A percentile compares a stretch with the other conserved stretches of the same genome.
These are phyloP conservation scores for Auxenochlorella pyrenoidosa DNA, from an alignment of 139 green algal genomes.

Conservation along the genomic window DNA sequence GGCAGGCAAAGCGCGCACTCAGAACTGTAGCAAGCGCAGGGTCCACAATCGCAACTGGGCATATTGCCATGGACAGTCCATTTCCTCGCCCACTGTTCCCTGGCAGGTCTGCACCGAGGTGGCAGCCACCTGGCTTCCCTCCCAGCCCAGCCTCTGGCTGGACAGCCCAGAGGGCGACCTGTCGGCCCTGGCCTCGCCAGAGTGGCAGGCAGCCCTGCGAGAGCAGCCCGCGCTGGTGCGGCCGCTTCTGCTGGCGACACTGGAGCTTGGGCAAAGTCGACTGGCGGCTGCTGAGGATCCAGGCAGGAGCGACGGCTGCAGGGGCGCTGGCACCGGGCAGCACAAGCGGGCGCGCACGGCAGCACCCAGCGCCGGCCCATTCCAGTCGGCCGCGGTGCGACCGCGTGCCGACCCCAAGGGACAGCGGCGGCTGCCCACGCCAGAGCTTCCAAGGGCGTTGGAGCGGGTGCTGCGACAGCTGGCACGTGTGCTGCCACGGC, in stretches of 20 bases:
- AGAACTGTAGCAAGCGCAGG: too few relatives aligned
- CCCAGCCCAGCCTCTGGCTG: background rate
- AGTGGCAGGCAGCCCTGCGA: background rate
- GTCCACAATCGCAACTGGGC: too few relatives aligned
- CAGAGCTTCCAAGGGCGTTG: background rate
- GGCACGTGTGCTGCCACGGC: background rate
- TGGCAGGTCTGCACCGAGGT: constrained; percentile 22
- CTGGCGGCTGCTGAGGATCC: background rate
- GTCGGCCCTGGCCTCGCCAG: background rate
- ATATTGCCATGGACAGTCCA: background rate
- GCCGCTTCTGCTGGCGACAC: background rate
- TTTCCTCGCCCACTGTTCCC: background rate
- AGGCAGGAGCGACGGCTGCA: background rate
- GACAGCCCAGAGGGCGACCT: constrained; percentile 3
- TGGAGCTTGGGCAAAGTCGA: background rate
- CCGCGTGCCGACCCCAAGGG: background rate
- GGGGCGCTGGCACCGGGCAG: background rate
- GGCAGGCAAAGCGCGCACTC: too few relatives aligned
- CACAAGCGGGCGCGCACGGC: background rate
- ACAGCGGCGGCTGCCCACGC: background rate
- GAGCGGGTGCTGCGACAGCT: background rate
- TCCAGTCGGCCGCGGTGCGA: background rate
- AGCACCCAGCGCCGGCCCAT: background rate
- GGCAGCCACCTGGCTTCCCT: background rate
- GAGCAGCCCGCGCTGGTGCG: background rate